Evolutionary conservation across 2,329 filamentous ascomycete genomes (phyloP), one percentile per base, ranked within the genome.

Genomic region (Fusarium siculi): DNA sequence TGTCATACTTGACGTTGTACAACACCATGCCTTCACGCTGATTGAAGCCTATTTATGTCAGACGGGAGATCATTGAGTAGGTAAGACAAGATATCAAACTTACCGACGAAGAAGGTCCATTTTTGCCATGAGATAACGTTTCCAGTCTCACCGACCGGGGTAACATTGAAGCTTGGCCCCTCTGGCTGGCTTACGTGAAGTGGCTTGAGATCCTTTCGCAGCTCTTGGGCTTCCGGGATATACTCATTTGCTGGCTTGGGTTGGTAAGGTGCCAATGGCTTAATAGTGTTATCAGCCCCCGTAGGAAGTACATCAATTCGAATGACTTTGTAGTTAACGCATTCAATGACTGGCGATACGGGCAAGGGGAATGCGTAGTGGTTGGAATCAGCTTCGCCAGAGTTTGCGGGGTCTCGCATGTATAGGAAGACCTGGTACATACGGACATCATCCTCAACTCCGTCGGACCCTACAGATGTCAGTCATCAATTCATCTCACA

Each of bases 131-230:
- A 81, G 9, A 90, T 75, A n/a, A 66, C 34, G 23, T 84, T 84
- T 74, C 87, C 82, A 47, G 72, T 84, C 9, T 73, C 70, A 6
- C 70, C 70, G 0, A 73, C 53, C 0, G 70, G 70, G 0, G 42
- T 71, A 56, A 93, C 85, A 1, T 81, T 84, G 80, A 94, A 94
- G 4, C 89, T 92, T 1, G 91, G 87, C 0, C 92, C 92, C 25
- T 93, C 89, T 23, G 88, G 88, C 75, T 96, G 93, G 5, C 89
- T 86, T 37, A 96, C 91, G 70, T 93, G 90, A 74, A 95, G 87
- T 2, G 93, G 92, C 81, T 93, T 94, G 34, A 91, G 79, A 65
- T 89, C 89, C 54, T 84, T 82, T 12, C 90, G 82, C 23, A 84
- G 74, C 21, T 85, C 81, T 10, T 91, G 82, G 2, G 91, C 81